Conservation (phyloP, 306 rosid species). For the Medicago ruthenica region DNA sequence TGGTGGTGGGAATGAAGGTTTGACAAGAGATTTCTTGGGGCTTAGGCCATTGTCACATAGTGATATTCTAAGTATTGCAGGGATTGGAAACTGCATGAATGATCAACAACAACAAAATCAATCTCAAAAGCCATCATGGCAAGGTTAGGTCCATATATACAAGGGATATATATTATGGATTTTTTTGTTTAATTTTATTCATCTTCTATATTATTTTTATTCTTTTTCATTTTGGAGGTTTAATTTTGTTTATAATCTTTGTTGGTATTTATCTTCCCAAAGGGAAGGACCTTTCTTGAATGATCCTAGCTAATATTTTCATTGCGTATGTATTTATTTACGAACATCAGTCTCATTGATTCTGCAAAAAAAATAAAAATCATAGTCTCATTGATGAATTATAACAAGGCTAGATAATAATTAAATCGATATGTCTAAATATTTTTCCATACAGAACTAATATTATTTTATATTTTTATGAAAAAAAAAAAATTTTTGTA, state of each 20-base stretch:
- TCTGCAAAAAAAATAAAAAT: no score
- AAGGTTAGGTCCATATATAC: constrained; percentile 53
- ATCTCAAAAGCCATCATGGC: constrained; percentile 72
- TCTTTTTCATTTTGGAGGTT: not conserved
- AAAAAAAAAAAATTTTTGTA: no score
- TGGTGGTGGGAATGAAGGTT: constrained; percentile 61
- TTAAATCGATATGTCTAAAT: no score
- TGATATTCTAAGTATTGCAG: constrained; percentile 77
- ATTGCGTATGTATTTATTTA: constrained; percentile 35
- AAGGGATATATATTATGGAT: constrained; percentile 14
- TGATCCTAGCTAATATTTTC: constrained; percentile 40
- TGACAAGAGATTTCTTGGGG: constrained; percentile 94
- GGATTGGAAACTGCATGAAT: constrained; percentile 67
- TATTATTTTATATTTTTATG: no score
- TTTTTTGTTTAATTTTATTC: constrained; percentile 2
- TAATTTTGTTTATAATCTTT: constrained; percentile 29
- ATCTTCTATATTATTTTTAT: constrained; percentile 26
- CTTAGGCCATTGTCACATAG: constrained; percentile 73
- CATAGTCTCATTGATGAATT: constrained; percentile 4
- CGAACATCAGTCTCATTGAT: no score
- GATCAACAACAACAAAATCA: constrained; percentile 57
- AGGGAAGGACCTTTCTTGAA: constrained; percentile 54
- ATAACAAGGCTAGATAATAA: not conserved
- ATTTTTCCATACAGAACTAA: no score
- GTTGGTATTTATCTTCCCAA: constrained; percentile 49